Percentiles rank a stretch among this genome's conserved stretches.
phyloP scores from a whole-genome alignment of 306 rosid species.

The Vicia faba region DNA sequence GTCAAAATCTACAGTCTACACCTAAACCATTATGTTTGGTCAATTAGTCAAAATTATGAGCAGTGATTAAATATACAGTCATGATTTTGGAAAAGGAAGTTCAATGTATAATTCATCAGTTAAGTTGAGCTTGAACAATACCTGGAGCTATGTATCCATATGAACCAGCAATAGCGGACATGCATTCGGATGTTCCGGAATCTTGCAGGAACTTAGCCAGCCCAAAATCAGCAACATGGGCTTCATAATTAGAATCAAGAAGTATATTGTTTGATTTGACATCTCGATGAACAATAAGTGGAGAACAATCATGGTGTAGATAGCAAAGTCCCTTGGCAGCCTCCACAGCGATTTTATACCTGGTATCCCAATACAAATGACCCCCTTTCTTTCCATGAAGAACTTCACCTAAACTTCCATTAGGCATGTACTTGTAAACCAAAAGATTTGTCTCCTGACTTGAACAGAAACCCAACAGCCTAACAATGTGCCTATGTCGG shows the following conservation, averaged over 20 bases:
- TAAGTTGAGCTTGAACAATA: conserved; percentile 38
- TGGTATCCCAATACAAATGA: conserved; percentile 86
- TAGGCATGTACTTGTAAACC: conserved; percentile 97
- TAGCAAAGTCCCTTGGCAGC: conserved; percentile 98
- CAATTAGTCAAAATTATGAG: conserved; percentile 39
- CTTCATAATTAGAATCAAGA: conserved; percentile 82
- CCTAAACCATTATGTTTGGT: conserved; percentile 33
- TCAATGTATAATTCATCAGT: conserved; percentile 21
- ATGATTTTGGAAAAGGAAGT: conserved; percentile 31
- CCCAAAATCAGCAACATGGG: conserved; percentile 98
- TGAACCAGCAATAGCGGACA: conserved; percentile 99
- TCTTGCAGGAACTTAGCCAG: conserved; percentile 98
- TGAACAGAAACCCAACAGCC: conserved; percentile 88
- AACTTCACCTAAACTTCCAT: conserved; percentile 95
- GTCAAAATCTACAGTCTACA: conserved; percentile 35
- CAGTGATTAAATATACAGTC: conserved; percentile 28
- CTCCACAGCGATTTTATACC: conserved; percentile 89
- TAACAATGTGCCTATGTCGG: conserved; percentile 90
- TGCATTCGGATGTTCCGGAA: conserved; percentile 97
- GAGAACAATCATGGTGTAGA: conserved; percentile 95
- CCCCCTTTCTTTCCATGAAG: conserved; percentile 99
- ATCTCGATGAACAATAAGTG: conserved; percentile 86
- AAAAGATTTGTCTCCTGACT: conserved; percentile 93
- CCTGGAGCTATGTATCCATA: conserved; percentile 99
- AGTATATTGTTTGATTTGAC: conserved; percentile 96